Base-by-base conservation (phyloP, 345 rosid genomes). In the Rhizophora mangle region DNA sequence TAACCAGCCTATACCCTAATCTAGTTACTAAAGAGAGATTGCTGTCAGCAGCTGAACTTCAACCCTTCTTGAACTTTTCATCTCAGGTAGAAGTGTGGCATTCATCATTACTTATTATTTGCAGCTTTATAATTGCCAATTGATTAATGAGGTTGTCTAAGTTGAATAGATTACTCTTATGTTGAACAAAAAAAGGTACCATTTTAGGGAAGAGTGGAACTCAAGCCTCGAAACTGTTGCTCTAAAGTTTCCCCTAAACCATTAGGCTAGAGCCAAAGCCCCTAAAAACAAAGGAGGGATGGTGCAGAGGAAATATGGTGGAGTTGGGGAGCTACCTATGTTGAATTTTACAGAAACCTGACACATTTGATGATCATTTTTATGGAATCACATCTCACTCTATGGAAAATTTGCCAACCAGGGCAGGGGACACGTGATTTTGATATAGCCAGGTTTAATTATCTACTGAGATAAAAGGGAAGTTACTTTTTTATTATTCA, bases 11-110 rank as follows among this genome's bases (percentile, higher is more conserved):
- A 71, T 92, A 90, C 79, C 97, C 97, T 7, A 89, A 90, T 76
- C 74, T 95, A 27, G 96, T 95, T 37, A 95, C 98, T 11, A 89
- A 95, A 84, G 99, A 95, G 86, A 87, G 80, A 69, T 68, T 95
- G 77, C 97, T 92, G 71, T 85, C 98, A 7, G 55, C 90, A 1
- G 63, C 74, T 0, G 97, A 95, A 85, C 85, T 95, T 60, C 83
- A 81, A 74, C 97, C 99, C 62, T 95, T 90, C 82, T 76, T 36
- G 75, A 95, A 95, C 68, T 88, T 86, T 70, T 90, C 99, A 6
- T 95, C 98, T 75, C 96, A 90, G 97, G 98, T 92, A 78, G 81
- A n/a, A 11, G 21, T 51, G 3, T 11, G 20, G 32, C 3, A 2
- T 10, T 29, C 36, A 32, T 43, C 24, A 2, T 36, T 46, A 46